Conservation (phyloP, 2,329 filamentous ascomycete genomes). For the Cladobotryum protrusum region DNA sequence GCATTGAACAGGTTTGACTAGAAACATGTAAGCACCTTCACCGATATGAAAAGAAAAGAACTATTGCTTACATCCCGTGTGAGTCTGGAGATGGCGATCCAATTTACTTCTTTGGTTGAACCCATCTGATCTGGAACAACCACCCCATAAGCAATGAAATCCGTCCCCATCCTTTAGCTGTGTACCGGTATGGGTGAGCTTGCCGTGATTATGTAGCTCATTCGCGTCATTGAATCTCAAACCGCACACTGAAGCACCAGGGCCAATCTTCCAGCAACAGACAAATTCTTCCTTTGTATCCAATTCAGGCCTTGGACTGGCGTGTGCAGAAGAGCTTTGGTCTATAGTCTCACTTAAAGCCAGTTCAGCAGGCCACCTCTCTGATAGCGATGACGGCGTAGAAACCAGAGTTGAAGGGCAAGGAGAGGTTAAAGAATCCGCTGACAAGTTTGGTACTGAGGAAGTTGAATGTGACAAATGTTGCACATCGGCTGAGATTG, state of each 20-base stretch:
- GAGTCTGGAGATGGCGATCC: constrained; percentile 58
- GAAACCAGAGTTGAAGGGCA: constrained; percentile 24
- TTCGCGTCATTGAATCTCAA: constrained; percentile 37
- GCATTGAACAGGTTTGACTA: constrained; percentile 56
- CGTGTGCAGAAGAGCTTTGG: constrained; percentile 7
- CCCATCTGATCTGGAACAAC: constrained; percentile 46
- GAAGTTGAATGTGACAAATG: constrained; percentile 19
- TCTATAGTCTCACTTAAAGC: not conserved
- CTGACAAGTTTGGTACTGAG: constrained; percentile 19
- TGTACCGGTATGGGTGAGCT: constrained; percentile 41
- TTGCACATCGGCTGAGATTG: constrained; percentile 3
- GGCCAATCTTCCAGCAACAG: constrained; percentile 29
- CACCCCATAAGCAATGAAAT: constrained; percentile 51
- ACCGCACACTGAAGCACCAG: constrained; percentile 22
- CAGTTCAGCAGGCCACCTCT: constrained; percentile 10
- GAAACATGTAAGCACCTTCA: not conserved
- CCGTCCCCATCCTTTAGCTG: constrained; percentile 39
- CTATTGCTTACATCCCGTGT: constrained; percentile 52
- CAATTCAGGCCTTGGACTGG: constrained; percentile 8
- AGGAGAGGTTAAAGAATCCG: constrained; percentile 18
- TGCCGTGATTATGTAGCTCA: constrained; percentile 50
- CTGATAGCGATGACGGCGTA: constrained; percentile 21
- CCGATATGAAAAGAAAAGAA: too few species aligned
- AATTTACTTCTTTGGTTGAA: constrained; percentile 58
- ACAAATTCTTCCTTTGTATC: constrained; percentile 20